Percentiles rank a stretch among this genome's conserved stretches.
Evolutionary conservation across 495 filamentous ascomycete species (phyloP).

Genomic region (Podospora conica): DNA sequence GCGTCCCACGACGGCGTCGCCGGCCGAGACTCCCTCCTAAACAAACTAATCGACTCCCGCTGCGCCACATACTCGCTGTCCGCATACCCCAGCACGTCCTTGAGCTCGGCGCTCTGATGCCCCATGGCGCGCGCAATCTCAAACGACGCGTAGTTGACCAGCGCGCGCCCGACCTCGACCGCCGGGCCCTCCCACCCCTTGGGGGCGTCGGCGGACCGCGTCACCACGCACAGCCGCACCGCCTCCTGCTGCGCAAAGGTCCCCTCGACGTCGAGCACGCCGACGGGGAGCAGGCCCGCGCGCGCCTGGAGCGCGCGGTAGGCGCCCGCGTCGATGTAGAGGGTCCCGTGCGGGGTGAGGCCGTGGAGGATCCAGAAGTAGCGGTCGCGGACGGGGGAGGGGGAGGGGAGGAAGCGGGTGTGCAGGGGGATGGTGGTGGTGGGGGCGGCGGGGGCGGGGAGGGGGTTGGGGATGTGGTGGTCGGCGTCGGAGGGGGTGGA

Average conservation of each 20-base stretch:
- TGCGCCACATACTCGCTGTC: constrained; percentile 93
- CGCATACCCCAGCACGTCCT: constrained; percentile 73
- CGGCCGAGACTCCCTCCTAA: constrained; percentile 39
- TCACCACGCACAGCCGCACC: constrained; percentile 74
- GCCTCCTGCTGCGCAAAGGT: constrained; percentile 87
- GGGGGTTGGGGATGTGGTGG: constrained; percentile 30
- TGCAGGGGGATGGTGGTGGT: constrained; percentile 60
- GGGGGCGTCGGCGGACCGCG: constrained; percentile 28
- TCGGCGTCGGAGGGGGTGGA: not conserved
- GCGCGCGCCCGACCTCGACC: constrained; percentile 80
- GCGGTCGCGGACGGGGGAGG: constrained; percentile 79
- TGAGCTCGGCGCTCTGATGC: constrained; percentile 72
- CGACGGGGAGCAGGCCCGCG: constrained; percentile 85
- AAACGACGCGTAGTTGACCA: constrained; percentile 84
- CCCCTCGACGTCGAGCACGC: constrained; percentile 83
- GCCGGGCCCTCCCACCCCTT: constrained; percentile 47
- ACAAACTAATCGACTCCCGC: constrained; percentile 81
- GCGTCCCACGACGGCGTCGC: constrained; percentile 30
- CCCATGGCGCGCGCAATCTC: constrained; percentile 85
- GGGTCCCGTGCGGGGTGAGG: constrained; percentile 80
- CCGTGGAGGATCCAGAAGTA: constrained; percentile 97
- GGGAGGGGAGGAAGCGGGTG: constrained; percentile 87
- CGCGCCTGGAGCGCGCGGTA: constrained; percentile 70
- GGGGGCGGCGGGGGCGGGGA: constrained; percentile 25
- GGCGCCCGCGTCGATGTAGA: constrained; percentile 89